Conservation (phyloP, 306 rosid species). For the Cicer judaicum region DNA sequence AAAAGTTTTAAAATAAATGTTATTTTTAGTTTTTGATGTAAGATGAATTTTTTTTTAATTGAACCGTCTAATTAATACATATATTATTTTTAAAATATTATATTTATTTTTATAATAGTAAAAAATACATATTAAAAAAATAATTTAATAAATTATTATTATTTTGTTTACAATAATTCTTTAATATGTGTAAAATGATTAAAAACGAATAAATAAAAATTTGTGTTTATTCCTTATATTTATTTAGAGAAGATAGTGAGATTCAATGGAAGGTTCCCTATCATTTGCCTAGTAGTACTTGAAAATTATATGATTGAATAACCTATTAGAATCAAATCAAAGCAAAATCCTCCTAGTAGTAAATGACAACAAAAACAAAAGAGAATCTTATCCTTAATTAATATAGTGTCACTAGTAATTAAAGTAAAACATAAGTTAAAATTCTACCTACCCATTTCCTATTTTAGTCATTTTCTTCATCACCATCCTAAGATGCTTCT, state of each 20-base stretch:
- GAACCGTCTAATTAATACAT: too few relatives aligned
- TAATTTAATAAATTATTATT: too few relatives aligned
- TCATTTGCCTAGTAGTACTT: background rate
- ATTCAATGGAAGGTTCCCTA: background rate
- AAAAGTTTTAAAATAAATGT: too few relatives aligned
- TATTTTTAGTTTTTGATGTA: too few relatives aligned
- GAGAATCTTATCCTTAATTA: conserved; percentile 15
- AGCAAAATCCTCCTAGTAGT: background rate
- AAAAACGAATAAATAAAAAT: too few relatives aligned
- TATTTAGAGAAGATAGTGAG: background rate
- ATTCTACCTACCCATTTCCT: conserved; percentile 30
- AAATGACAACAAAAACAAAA: background rate
- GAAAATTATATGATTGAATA: background rate
- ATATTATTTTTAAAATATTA: too few relatives aligned
- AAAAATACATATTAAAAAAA: too few relatives aligned
- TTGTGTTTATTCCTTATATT: too few relatives aligned
- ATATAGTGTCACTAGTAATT: conserved; percentile 7
- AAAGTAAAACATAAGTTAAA: conserved; percentile 44
- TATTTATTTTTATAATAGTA: too few relatives aligned
- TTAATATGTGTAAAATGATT: too few relatives aligned
- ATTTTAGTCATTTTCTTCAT: background rate
- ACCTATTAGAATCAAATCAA: background rate
- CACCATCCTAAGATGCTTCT: conserved; percentile 37
- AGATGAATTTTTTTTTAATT: too few relatives aligned
- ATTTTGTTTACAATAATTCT: too few relatives aligned